phyloP scores from a whole-genome alignment of 179 eudicot species.

The Vitellaria paradoxa region DNA sequence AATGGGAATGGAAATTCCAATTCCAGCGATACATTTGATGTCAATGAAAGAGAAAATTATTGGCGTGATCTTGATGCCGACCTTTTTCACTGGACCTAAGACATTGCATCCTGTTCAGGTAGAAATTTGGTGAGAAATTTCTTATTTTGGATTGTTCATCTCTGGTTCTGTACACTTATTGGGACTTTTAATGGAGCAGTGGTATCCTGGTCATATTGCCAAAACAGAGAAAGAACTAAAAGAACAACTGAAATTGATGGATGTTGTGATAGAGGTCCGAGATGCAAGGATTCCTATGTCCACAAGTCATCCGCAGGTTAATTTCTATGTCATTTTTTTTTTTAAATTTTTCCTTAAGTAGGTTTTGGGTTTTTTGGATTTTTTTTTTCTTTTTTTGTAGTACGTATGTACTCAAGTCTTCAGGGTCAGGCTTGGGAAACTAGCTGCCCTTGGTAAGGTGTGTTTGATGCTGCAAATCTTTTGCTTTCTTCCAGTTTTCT shows the following conservation, averaged over 20 bases:
- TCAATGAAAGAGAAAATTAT: constrained; percentile 44
- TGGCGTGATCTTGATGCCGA: constrained; percentile 78
- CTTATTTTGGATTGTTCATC: not conserved
- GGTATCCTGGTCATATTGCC: constrained; percentile 99
- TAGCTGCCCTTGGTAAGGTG: not conserved
- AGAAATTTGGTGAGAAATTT: constrained; percentile 2
- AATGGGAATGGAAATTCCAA: constrained; percentile 33
- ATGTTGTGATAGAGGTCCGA: constrained; percentile 96
- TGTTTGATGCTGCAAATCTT: too few species aligned
- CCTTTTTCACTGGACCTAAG: constrained; percentile 86
- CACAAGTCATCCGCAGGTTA: constrained; percentile 91
- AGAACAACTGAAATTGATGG: constrained; percentile 94
- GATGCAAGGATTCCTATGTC: constrained; percentile 96
- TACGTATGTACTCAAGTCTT: not conserved
- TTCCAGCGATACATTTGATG: constrained; percentile 24
- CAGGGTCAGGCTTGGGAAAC: not conserved
- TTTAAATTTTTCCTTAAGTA: too few species aligned
- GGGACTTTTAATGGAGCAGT: constrained; percentile 38
- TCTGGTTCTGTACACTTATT: constrained; percentile 9
- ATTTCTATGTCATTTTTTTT: not conserved
- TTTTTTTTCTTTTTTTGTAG: not conserved
- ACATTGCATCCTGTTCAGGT: constrained; percentile 94
- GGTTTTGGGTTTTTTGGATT: not conserved
- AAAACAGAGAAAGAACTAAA: constrained; percentile 97
- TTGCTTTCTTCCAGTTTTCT: too few species aligned